Conservation (phyloP, 2,329 filamentous ascomycete species). For the Claviceps humidiphila region DNA sequence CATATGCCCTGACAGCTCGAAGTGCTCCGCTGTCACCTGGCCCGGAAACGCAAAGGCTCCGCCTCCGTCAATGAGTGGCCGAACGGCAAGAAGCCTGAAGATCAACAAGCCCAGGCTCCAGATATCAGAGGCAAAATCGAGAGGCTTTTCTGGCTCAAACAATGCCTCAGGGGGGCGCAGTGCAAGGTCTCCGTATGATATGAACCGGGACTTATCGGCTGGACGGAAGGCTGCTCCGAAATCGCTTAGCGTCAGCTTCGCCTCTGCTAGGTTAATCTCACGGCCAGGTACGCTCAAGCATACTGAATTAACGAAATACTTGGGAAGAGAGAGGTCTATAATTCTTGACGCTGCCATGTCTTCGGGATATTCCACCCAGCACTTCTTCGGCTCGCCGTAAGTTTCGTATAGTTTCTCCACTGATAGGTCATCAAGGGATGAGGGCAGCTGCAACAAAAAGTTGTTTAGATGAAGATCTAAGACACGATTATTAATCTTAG, state of each 20-base stretch:
- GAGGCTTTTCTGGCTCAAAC: too few species aligned
- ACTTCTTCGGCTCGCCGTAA: slow-evolving; percentile 14
- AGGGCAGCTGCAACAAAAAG: slow-evolving; percentile 15
- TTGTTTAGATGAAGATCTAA: slow-evolving; percentile 22
- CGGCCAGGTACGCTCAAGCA: background rate
- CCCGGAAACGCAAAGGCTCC: too few species aligned
- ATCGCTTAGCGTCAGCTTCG: background rate
- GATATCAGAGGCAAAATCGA: too few species aligned
- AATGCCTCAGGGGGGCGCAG: background rate
- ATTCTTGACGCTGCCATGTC: slow-evolving; percentile 5
- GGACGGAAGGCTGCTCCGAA: too few species aligned
- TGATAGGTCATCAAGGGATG: slow-evolving; percentile 12
- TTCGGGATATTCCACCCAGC: slow-evolving; percentile 11
- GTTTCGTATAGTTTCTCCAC: slow-evolving; percentile 5
- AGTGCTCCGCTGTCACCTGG: too few species aligned
- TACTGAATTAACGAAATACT: slow-evolving; percentile 3
- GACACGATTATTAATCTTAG: background rate
- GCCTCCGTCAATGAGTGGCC: too few species aligned
- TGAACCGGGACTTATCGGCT: background rate
- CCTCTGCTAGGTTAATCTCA: background rate
- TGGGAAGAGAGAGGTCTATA: background rate
- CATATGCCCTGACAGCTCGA: too few species aligned
- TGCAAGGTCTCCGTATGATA: background rate
- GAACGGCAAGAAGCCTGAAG: too few species aligned
- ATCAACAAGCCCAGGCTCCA: too few species aligned